Conservation (phyloP, 768 basidiomycete species). For the Tylopilus rubrobrunneus region DNA sequence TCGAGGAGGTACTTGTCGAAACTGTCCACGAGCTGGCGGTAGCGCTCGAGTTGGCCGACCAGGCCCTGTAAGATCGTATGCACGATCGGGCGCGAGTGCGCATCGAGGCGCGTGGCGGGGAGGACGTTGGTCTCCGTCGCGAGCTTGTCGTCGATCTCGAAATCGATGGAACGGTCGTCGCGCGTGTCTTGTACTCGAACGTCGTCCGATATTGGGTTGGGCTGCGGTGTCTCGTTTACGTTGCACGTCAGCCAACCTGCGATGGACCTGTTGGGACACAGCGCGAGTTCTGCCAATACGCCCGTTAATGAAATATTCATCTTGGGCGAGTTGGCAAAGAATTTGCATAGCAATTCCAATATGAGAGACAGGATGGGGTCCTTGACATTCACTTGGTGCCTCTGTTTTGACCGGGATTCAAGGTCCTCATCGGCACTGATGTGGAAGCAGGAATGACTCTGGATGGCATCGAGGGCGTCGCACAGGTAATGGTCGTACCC, state of each 20-base stretch:
- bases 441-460: slow-evolving; percentile 58
- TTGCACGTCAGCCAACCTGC: slow-evolving; percentile 86
- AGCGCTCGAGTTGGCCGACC: slow-evolving; percentile 75
- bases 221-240: slow-evolving; percentile 35
- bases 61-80: slow-evolving; percentile 79
- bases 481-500: slow-evolving; percentile 80
- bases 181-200: slow-evolving; percentile 43
- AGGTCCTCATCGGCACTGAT: slow-evolving; percentile 41
- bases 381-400: slow-evolving; percentile 75
- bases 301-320: slow-evolving; percentile 88
- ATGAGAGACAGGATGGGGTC: slow-evolving; percentile 72
- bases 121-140: slow-evolving; percentile 52
- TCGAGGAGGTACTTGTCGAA: slow-evolving; percentile 86
- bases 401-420: slow-evolving; percentile 39
- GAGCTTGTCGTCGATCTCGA: slow-evolving; percentile 62
- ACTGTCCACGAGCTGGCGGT: slow-evolving; percentile 66
- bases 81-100: slow-evolving; percentile 70
- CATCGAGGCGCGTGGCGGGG: slow-evolving; percentile 67
- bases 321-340: slow-evolving; percentile 84
- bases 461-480: slow-evolving; percentile 68
- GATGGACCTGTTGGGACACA: slow-evolving; percentile 83
- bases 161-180: slow-evolving; percentile 83
- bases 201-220: slow-evolving; percentile 5
- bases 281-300: slow-evolving; percentile 70
- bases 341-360: slow-evolving; percentile 66